Conservation (phyloP, 495 filamentous ascomycete species). For the Aspergillus coremiiformis region DNA sequence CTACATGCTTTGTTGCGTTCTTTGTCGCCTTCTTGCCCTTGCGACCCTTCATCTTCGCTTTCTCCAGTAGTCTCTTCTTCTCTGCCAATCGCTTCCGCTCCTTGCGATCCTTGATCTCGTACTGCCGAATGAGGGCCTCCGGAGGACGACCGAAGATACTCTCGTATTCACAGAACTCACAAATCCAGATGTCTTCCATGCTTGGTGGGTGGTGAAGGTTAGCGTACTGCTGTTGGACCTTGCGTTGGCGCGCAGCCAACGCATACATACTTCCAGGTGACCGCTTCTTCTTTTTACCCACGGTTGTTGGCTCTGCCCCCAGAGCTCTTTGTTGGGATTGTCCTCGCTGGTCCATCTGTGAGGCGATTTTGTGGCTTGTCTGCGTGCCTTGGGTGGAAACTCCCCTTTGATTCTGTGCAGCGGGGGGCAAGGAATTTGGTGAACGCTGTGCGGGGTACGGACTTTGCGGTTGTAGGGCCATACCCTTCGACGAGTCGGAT, state of each 20-base stretch:
- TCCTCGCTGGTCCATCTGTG: constrained; percentile 25
- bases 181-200: constrained; percentile 82
- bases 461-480: constrained; percentile 44
- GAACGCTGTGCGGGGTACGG: constrained; percentile 29
- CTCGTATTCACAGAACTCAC: constrained; percentile 88
- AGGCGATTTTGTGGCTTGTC: constrained; percentile 49
- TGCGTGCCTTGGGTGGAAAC: constrained; percentile 56
- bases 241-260: constrained; percentile 58
- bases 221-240: constrained; percentile 59
- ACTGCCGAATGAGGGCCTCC: constrained; percentile 77
- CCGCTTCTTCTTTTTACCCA: constrained; percentile 49
- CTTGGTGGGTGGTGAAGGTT: constrained; percentile 71
- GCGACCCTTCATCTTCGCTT: constrained; percentile 89
- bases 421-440: constrained; percentile 23
- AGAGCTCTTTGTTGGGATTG: constrained; percentile 30
- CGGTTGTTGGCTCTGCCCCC: constrained; percentile 26
- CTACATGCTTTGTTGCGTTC: constrained; percentile 53
- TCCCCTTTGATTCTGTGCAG: constrained; percentile 28
- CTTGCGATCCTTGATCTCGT: constrained; percentile 88
- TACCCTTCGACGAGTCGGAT: constrained; percentile 59
- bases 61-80: constrained; percentile 77
- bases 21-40: constrained; percentile 70
- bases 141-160: constrained; percentile 78
- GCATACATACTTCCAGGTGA: constrained; percentile 52
- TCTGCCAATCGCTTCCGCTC: constrained; percentile 75